Evolutionary conservation across 495 filamentous ascomycete genomes (phyloP).

Genomic region (Sordaria brevicollis): DNA sequence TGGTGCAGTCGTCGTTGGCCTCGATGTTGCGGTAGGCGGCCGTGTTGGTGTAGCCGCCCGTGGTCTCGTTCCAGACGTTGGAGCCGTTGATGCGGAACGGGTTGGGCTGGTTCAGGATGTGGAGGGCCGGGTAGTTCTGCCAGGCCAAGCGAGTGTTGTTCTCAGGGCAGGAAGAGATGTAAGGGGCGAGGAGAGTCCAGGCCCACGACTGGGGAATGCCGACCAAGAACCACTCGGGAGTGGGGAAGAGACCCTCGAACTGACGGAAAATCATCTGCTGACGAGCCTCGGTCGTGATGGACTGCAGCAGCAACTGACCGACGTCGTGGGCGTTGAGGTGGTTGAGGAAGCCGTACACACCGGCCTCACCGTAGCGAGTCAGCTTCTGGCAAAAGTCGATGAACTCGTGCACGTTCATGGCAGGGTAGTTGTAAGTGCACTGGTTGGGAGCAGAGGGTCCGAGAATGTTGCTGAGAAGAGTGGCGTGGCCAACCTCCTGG

Average conservation of each 20-base stretch:
- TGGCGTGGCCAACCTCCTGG: constrained; percentile 76
- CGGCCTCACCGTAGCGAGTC: constrained; percentile 72
- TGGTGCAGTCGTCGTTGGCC: constrained; percentile 37
- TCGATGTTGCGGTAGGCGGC: constrained; percentile 27
- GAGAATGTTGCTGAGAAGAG: constrained; percentile 71
- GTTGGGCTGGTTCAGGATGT: constrained; percentile 71
- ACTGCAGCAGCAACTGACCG: constrained; percentile 60
- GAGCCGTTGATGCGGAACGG: constrained; percentile 48
- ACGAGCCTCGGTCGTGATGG: constrained; percentile 73
- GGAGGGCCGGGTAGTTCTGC: constrained; percentile 79
- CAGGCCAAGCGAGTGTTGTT: constrained; percentile 69
- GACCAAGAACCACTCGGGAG: constrained; percentile 76
- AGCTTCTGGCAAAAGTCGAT: constrained; percentile 82
- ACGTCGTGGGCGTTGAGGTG: constrained; percentile 73
- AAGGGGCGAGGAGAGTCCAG: constrained; percentile 77
- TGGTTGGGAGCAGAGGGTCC: constrained; percentile 61
- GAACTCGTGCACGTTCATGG: constrained; percentile 64
- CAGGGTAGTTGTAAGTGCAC: constrained; percentile 79
- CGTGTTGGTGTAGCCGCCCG: constrained; percentile 33
- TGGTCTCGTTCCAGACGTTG: constrained; percentile 45
- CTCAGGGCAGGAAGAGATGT: constrained; percentile 67
- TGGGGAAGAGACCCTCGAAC: constrained; percentile 72
- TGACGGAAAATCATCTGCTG: constrained; percentile 88
- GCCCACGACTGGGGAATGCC: constrained; percentile 80
- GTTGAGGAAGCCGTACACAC: constrained; percentile 75